Percentiles rank a stretch among this genome's conserved stretches.
phyloP scores from a whole-genome alignment of 495 filamentous ascomycete species.

The Aspergillus ellipticus region DNA sequence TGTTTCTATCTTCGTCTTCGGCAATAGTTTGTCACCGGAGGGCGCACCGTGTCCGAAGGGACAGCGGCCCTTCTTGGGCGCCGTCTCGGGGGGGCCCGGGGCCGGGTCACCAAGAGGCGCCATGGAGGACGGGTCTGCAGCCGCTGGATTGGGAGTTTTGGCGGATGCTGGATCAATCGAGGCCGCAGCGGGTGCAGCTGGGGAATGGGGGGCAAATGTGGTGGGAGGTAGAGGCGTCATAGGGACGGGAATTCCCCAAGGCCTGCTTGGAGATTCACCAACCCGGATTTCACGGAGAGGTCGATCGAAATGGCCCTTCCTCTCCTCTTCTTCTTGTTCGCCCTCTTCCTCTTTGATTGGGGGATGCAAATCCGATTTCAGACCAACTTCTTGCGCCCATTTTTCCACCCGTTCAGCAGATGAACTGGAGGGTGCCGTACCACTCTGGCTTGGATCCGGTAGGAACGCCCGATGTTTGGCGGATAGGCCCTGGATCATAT shows the following conservation, averaged over 20 bases:
- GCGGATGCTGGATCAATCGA: conserved; percentile 16
- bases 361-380: conserved; percentile 24
- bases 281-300: conserved; percentile 77
- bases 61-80: conserved; percentile 36
- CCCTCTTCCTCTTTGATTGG: conserved; percentile 36
- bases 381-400: conserved; percentile 72
- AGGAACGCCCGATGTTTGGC: conserved; percentile 79
- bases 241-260: conserved; percentile 85
- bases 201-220: conserved; percentile 19
- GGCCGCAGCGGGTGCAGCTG: conserved; percentile 19
- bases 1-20: conserved; percentile 17
- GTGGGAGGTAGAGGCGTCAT: conserved; percentile 13
- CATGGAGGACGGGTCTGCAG: conserved; percentile 7
- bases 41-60: conserved; percentile 46
- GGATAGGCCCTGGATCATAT: conserved; percentile 84
- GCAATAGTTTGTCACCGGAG: conserved; percentile 12
- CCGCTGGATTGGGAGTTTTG: conserved; percentile 9
- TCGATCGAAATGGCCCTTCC: conserved; percentile 67
- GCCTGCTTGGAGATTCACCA: conserved; percentile 83
- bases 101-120: conserved; percentile 14
- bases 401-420: conserved; percentile 66
- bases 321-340: conserved; percentile 34
- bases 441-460: conserved; percentile 55
- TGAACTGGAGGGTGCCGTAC: conserved; percentile 20
- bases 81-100: conserved; percentile 20